A percentile compares a stretch with the other conserved stretches of the same genome.
These are phyloP conservation scores for Cornus florida DNA, from an alignment of 148 eudicot species.

Conservation along the genomic window DNA sequence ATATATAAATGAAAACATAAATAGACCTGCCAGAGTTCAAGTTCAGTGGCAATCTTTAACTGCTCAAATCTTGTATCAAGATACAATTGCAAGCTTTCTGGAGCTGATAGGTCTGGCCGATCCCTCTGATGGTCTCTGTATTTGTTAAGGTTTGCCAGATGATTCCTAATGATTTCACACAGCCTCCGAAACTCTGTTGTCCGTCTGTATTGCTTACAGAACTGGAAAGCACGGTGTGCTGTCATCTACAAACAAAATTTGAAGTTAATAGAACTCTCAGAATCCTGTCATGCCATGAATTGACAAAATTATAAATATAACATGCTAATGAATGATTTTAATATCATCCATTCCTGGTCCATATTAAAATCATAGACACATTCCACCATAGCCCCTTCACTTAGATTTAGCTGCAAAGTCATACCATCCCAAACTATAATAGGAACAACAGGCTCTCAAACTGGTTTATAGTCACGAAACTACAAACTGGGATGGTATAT, in stretches of 20 bases:
- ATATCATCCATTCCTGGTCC: too few relatives aligned
- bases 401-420: too few relatives aligned
- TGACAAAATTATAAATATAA: neutral
- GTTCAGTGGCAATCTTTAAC: slow-evolving; percentile 79
- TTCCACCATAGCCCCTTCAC: neutral
- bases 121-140: slow-evolving; percentile 75
- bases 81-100: slow-evolving; percentile 80
- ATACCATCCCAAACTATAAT: too few relatives aligned
- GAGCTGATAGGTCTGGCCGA: slow-evolving; percentile 73
- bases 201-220: slow-evolving; percentile 86
- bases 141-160: slow-evolving; percentile 72
- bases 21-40: slow-evolving; percentile 83
- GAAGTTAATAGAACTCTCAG: neutral
- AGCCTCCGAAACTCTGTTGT: slow-evolving; percentile 81
- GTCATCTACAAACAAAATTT: slow-evolving; percentile 54
- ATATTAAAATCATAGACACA: too few relatives aligned
- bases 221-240: slow-evolving; percentile 87
- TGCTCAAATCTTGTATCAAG: slow-evolving; percentile 86
- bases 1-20: neutral
- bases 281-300: neutral
- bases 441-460: too few relatives aligned
- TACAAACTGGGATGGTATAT: too few relatives aligned
- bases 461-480: too few relatives aligned
- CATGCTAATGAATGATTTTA: neutral
- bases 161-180: slow-evolving; percentile 82